Evolutionary conservation across 2,329 filamentous ascomycete species (phyloP).

Genomic region (Fusarium ramigenum): DNA sequence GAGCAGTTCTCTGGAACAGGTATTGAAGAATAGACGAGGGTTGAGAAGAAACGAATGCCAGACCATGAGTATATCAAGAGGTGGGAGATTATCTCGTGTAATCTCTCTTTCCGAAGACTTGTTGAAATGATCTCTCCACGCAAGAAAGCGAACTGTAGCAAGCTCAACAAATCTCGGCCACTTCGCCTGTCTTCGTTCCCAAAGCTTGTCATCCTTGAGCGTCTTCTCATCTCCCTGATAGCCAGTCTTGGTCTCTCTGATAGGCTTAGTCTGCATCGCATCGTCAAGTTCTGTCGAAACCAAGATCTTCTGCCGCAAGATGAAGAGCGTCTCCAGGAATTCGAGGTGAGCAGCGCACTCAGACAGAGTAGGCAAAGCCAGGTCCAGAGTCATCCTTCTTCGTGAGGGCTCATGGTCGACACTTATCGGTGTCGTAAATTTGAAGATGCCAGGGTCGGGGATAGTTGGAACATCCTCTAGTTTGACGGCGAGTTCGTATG

Average conservation of each 20-base stretch:
- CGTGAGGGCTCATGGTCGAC: fast-evolving
- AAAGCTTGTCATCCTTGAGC: constrained; percentile 32
- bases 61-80: constrained; percentile 49
- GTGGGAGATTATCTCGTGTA: constrained; percentile 25
- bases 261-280: constrained; percentile 27
- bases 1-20: constrained; percentile 18
- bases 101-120: neutral
- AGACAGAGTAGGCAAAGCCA: neutral
- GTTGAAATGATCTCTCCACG: constrained; percentile 32
- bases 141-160: constrained; percentile 42
- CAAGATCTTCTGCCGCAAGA: constrained; percentile 53
- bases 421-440: neutral
- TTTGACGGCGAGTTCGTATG: neutral
- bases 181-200: constrained; percentile 32
- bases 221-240: constrained; percentile 29
- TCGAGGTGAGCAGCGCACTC: constrained; percentile 60
- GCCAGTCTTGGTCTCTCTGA: constrained; percentile 22
- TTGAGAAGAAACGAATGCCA: constrained; percentile 51
- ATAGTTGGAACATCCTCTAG: neutral
- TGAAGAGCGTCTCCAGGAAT: constrained; percentile 65
- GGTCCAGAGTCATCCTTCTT: neutral
- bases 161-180: constrained; percentile 43
- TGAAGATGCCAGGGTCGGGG: neutral
- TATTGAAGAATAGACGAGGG: constrained; percentile 33
- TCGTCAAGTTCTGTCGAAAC: constrained; percentile 30